A percentile compares a stretch with the other conserved stretches of the same genome.
phyloP scores from a whole-genome alignment of 2,329 filamentous ascomycete genomes.

The Colletotrichum echinochloae region DNA sequence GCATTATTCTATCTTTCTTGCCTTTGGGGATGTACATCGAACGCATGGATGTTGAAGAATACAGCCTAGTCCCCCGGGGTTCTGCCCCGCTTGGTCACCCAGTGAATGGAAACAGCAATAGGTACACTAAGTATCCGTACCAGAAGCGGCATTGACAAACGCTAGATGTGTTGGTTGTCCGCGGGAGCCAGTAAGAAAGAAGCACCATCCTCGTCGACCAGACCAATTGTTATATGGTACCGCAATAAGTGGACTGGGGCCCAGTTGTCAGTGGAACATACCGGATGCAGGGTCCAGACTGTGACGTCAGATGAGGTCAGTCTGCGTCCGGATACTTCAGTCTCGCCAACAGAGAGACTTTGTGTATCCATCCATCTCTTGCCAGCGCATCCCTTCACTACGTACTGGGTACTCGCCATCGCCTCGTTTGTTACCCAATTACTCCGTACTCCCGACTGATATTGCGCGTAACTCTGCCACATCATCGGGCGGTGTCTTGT shows the following conservation, averaged over 20 bases:
- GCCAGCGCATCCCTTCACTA: background rate
- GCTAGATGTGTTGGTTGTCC: background rate
- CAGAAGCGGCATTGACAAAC: background rate
- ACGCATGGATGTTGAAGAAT: background rate
- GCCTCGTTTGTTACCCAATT: background rate
- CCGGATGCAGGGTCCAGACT: conserved; percentile 6
- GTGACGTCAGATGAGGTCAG: conserved; percentile 23
- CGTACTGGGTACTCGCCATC: background rate
- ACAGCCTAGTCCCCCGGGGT: background rate
- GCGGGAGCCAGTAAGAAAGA: background rate
- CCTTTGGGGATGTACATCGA: background rate
- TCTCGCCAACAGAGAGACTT: background rate
- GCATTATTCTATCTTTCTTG: background rate
- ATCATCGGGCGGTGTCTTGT: too few relatives aligned
- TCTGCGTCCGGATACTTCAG: background rate
- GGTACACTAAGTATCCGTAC: too few relatives aligned
- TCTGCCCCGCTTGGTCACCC: background rate
- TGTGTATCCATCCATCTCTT: background rate
- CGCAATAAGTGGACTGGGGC: background rate
- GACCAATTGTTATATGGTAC: background rate
- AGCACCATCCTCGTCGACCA: background rate
- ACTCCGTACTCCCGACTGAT: background rate
- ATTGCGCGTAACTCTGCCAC: background rate
- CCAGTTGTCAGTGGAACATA: background rate
- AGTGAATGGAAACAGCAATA: background rate